Percentiles rank a stretch among this genome's conserved stretches.
Evolutionary conservation across 2,329 filamentous ascomycete species (phyloP).

Genomic region (Ceratocystis lukuohia): DNA sequence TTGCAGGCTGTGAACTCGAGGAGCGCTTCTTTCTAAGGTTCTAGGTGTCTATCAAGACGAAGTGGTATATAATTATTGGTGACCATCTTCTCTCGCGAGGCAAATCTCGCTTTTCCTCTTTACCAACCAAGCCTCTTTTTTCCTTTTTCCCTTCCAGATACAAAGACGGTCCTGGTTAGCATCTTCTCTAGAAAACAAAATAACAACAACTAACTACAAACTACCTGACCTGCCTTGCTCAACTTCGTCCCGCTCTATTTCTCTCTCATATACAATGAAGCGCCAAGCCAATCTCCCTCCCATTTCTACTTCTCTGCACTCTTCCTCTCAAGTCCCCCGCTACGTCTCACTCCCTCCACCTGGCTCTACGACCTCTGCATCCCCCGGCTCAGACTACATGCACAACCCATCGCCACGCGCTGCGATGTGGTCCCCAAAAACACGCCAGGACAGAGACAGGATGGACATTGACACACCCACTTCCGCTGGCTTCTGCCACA

Average conservation of each 20-base stretch:
- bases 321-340: background rate
- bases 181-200: background rate
- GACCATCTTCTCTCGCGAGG: background rate
- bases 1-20: background rate
- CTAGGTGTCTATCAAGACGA: background rate
- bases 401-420: background rate
- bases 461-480: background rate
- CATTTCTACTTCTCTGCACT: background rate
- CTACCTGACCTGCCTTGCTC: background rate
- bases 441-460: background rate
- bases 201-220: background rate
- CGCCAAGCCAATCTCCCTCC: background rate
- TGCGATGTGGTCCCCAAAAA: background rate
- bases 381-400: background rate
- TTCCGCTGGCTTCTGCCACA: background rate
- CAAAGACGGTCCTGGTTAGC: background rate
- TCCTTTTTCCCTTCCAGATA: background rate
- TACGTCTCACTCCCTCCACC: background rate
- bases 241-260: background rate
- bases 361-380: background rate
- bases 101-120: background rate
- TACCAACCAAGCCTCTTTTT: background rate
- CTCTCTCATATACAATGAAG: background rate
- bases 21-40: background rate
- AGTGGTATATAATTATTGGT: background rate